Conservation (phyloP, 768 basidiomycete genomes). For the Dacryopinax primogenitus region DNA sequence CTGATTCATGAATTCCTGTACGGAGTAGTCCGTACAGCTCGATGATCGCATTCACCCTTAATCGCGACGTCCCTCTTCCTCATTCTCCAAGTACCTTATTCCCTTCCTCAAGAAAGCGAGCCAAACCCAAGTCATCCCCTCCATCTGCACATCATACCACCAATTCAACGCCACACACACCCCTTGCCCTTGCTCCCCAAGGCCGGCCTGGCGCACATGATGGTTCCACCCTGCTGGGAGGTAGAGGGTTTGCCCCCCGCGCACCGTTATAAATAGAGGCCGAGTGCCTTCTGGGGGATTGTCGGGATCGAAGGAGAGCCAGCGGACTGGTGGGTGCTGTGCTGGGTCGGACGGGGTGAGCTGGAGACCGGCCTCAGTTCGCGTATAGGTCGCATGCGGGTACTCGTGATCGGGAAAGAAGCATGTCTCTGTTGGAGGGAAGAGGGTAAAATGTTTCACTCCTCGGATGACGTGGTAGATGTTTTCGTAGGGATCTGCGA, state of each 20-base stretch:
- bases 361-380: slow-evolving; percentile 25
- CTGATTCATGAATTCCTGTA: no score
- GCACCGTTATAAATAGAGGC: slow-evolving; percentile 53
- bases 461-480: slow-evolving; percentile 80
- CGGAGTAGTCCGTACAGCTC: no score
- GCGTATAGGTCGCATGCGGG: slow-evolving; percentile 53
- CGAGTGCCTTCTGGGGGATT: slow-evolving; percentile 37
- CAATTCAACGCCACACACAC: slow-evolving; percentile 58
- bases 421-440: slow-evolving; percentile 64
- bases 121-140: slow-evolving; percentile 57
- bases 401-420: slow-evolving; percentile 29
- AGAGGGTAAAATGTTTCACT: slow-evolving; percentile 68
- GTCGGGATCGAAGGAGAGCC: slow-evolving; percentile 69
- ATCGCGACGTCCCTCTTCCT: no score
- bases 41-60: no score
- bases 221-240: slow-evolving; percentile 95
- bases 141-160: slow-evolving; percentile 78
- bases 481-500: slow-evolving; percentile 82
- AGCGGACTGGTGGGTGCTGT: slow-evolving; percentile 40
- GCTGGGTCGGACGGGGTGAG: slow-evolving; percentile 23
- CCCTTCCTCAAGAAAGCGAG: slow-evolving; percentile 26
- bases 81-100: background rate
- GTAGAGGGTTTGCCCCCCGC: slow-evolving; percentile 68
- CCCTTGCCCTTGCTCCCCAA: slow-evolving; percentile 28
- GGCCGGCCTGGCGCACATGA: slow-evolving; percentile 59